Evolutionary conservation across 257 asterid genomes (phyloP).

Genomic region (Catharanthus roseus): DNA sequence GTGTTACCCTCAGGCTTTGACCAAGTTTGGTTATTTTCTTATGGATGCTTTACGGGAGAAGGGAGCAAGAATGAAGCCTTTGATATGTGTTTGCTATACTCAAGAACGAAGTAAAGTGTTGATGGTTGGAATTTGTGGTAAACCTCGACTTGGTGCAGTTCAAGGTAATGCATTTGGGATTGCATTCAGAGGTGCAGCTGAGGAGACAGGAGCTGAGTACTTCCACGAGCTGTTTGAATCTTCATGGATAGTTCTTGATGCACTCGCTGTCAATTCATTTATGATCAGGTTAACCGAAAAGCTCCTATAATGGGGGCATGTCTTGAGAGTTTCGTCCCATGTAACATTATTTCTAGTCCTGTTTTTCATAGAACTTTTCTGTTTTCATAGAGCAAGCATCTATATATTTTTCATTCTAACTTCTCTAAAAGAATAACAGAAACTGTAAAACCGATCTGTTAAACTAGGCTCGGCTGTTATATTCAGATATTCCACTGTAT

Average conservation of each 20-base stretch:
- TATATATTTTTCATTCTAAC: constrained; percentile 4
- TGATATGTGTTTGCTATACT: constrained; percentile 80
- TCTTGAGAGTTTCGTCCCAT: constrained; percentile 13
- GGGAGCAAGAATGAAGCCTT: constrained; percentile 97
- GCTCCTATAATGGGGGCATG: constrained; percentile 44
- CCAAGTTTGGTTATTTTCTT: constrained; percentile 80
- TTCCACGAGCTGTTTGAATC: constrained; percentile 97
- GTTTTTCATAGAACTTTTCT: constrained; percentile 25
- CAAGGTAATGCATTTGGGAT: constrained; percentile 92
- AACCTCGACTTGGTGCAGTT: constrained; percentile 89
- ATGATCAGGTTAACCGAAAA: constrained; percentile 91
- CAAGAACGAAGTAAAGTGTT: constrained; percentile 54
- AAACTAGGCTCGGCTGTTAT: background rate
- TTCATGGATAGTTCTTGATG: constrained; percentile 91
- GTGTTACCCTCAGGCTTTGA: constrained; percentile 89
- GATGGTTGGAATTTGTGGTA: constrained; percentile 91
- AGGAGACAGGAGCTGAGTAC: constrained; percentile 84
- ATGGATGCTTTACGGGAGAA: constrained; percentile 96
- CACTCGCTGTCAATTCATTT: constrained; percentile 76
- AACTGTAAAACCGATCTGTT: background rate
- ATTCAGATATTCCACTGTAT: constrained; percentile 3
- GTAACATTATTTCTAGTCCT: constrained; percentile 26
- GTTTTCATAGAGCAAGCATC: constrained; percentile 12
- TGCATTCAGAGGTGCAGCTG: constrained; percentile 90
- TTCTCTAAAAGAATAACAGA: background rate